Conservation (phyloP, 768 basidiomycete species). For the Boletellus sp. region DNA sequence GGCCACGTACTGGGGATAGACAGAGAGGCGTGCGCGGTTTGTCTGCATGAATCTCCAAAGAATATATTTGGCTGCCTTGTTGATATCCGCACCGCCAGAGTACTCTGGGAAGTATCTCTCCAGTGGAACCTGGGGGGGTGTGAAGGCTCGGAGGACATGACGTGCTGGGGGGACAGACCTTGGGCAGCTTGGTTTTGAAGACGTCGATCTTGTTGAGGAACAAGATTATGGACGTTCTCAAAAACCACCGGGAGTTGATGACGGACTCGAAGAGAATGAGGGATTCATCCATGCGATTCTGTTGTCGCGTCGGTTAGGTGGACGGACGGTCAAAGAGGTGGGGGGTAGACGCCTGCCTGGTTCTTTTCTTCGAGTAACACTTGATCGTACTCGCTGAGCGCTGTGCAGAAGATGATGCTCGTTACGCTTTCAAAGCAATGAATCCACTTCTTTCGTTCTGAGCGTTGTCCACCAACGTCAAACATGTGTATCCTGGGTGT, state of each 20-base stretch:
- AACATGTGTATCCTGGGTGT: constrained; percentile 59
- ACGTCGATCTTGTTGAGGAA: constrained; percentile 74
- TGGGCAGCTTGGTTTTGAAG: constrained; percentile 70
- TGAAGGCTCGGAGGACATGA: neutral
- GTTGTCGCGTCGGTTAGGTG: neutral
- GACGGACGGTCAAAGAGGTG: neutral
- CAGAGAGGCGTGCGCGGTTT: constrained; percentile 76
- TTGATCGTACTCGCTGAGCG: constrained; percentile 74
- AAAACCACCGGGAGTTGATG: constrained; percentile 79
- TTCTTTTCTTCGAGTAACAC: constrained; percentile 57
- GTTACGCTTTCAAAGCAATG: constrained; percentile 79
- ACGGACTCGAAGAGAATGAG: constrained; percentile 72
- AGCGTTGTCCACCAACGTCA: constrained; percentile 76
- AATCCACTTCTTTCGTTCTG: constrained; percentile 81
- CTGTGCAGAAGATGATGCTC: constrained; percentile 75
- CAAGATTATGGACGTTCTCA: constrained; percentile 61
- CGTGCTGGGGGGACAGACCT: constrained; percentile 20
- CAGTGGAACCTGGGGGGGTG: constrained; percentile 53
- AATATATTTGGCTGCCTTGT: constrained; percentile 93
- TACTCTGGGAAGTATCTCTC: constrained; percentile 84
- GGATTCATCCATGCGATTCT: constrained; percentile 78
- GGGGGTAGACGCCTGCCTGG: constrained; percentile 21
- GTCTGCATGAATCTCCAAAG: constrained; percentile 94
- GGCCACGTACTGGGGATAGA: constrained; percentile 80
- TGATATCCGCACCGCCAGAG: constrained; percentile 83